Evolutionary conservation across 2,329 filamentous ascomycete species (phyloP), one percentile per base, ranked within the genome.

Genomic region (Cordyceps pruinosa): DNA sequence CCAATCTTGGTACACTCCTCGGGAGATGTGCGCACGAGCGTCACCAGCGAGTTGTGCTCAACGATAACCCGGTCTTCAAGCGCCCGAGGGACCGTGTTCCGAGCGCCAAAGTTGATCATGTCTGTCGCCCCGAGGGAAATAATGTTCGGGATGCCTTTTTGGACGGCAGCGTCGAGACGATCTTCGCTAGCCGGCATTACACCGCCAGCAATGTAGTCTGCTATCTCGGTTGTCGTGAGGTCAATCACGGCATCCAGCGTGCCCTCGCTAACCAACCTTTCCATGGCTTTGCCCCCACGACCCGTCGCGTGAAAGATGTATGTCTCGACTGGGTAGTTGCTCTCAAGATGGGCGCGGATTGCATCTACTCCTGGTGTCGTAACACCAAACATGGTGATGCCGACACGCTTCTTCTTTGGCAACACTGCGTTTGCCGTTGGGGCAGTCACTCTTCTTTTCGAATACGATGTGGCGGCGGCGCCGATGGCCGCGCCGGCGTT

Each of bases 301-400:
- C 86, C 86, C 0, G 86, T 89, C 2, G 86, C 86, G 63, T 89
- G 86, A 65, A 89, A 89, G 2, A 88, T 75, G 61, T 82, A 86
- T 2, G 80, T 76, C 61, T 88, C 85, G 50, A 81, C 75, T 2
- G 66, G 65, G 54, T 75, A 69, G 2, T 70, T 68, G 1, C 67
- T 59, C 52, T 81, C 74, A 0, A 88, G 73, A 46, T 78, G 68
- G 1, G 68, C 62, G 0, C 83, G 76, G 2, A 86, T 79, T 1
- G 67, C 69, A 47, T 85, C 79, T 0, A 85, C 85, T 12, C 79
- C 81, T 0, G 85, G 84, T 0, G 86, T 89, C 0, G 87, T 90
- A 7, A 89, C 85, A 2, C 87, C 86, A 64, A 89, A 89, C 86
- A 89, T 89, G 2, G 86, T 88, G 25, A 89, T 79, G 0, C 79